phyloP scores from a whole-genome alignment of 768 basidiomycete genomes.

The Suillus tomentosus region DNA sequence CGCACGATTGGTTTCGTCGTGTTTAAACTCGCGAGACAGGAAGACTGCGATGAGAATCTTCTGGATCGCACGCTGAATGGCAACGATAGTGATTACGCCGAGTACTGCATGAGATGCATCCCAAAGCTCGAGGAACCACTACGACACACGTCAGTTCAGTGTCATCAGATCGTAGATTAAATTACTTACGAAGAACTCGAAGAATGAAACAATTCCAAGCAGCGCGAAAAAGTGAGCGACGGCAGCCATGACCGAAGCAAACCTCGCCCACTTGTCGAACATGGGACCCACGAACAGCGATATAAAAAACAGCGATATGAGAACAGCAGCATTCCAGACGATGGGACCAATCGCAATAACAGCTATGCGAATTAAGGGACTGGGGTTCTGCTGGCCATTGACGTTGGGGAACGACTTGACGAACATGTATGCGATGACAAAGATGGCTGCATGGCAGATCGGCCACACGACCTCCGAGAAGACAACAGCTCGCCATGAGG shows the following conservation, averaged over 20 bases:
- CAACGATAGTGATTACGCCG: constrained; percentile 85
- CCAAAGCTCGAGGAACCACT: constrained; percentile 98
- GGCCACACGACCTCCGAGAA: constrained; percentile 85
- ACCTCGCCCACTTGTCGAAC: constrained; percentile 81
- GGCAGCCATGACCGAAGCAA: constrained; percentile 91
- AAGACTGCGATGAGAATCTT: constrained; percentile 94
- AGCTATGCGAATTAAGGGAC: constrained; percentile 85
- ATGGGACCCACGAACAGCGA: constrained; percentile 93
- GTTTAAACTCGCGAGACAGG: constrained; percentile 96
- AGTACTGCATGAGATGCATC: constrained; percentile 95
- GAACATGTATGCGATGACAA: constrained; percentile 88
- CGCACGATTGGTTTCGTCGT: constrained; percentile 96
- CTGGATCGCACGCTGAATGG: constrained; percentile 89
- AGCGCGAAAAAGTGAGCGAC: constrained; percentile 83
- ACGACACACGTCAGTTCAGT: neutral
- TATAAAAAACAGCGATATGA: constrained; percentile 83
- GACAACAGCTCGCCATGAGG: constrained; percentile 81
- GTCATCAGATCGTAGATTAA: constrained; percentile 25
- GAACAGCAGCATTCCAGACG: constrained; percentile 90
- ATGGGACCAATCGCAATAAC: constrained; percentile 91
- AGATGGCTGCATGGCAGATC: constrained; percentile 71
- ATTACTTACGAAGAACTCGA: constrained; percentile 89
- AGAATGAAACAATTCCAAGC: constrained; percentile 84
- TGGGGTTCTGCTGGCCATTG: constrained; percentile 67
- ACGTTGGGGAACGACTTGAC: constrained; percentile 84